Base-by-base conservation (phyloP, 2,329 filamentous ascomycete genomes). In the Dothideomycetidae sp. region DNA sequence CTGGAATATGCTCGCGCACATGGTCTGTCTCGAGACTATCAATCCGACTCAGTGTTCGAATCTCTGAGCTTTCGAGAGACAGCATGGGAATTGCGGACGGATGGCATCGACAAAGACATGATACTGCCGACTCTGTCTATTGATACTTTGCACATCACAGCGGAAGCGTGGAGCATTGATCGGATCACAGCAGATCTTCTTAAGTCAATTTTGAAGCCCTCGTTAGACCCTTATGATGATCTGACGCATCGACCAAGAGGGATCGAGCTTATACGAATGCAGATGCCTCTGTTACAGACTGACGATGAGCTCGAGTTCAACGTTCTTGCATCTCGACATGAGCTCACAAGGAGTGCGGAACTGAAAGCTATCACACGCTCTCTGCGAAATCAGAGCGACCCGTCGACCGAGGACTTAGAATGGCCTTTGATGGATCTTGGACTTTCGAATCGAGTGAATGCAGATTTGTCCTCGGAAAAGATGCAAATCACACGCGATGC, bases 1-100 rank as follows among this genome's bases (percentile, higher is more conserved):
- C 49, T 68, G 5, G 59, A 66, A 12, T 70, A 68, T 44, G 65
- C 66, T 13, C 58, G 64, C 15, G 60, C 57, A 33, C 51, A 67
- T 40, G 57, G 57, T 3, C 52, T 68, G 14, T 60, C 57, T 19
- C 49, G 40, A 35, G 50, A 63, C 40, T 60, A 59, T 46, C 49
- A 48, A 3, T 46, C 46, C 17, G 16, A 18, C 10, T 21, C 36
- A 7, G 19, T 26, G 31, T 17, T 37, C 21, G 13, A 37, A 17
- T 5, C n/a, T 12, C 35, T 30, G n/a, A n/a, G n/a, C n/a, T n/a
- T n/a, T n/a, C n/a, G n/a, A n/a, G n/a, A n/a, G n/a, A n/a, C n/a
- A n/a, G n/a, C n/a, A n/a, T n/a, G n/a, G n/a, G n/a, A n/a, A n/a
- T n/a, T n/a, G n/a, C n/a, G n/a, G n/a, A n/a, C n/a, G n/a, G n/a